These are phyloP conservation scores for Pezicula radicicola DNA, from an alignment of 2,329 filamentous ascomycete species.

Conservation along the genomic window DNA sequence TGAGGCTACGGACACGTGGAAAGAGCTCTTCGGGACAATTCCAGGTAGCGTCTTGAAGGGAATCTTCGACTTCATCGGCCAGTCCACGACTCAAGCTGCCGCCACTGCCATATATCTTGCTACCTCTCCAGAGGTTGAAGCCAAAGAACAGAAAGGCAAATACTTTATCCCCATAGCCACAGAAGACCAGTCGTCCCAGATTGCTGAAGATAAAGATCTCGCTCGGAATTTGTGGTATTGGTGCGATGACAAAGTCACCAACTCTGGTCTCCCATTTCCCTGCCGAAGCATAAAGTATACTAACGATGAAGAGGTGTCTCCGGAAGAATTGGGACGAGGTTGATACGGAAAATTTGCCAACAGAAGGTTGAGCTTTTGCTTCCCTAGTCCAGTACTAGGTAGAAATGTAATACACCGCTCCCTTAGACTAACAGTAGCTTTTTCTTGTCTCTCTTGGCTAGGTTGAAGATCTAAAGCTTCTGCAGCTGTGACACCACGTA, in stretches of 20 bases:
- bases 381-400: too few species aligned
- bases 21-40: constrained; percentile 21
- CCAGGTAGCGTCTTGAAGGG: constrained; percentile 13
- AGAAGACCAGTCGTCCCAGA: constrained; percentile 19
- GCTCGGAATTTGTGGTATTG: constrained; percentile 30
- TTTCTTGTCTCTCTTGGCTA: too few species aligned
- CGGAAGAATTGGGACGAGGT: neutral
- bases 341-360: neutral
- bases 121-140: constrained; percentile 20
- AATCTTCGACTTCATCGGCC: constrained; percentile 21
- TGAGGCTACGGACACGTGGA: constrained; percentile 28
- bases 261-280: neutral
- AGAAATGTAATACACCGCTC: too few species aligned
- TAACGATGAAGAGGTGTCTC: neutral
- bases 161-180: constrained; percentile 36
- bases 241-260: constrained; percentile 1
- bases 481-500: too few species aligned
- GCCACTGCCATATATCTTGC: constrained; percentile 29
- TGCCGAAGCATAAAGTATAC: neutral
- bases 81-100: constrained; percentile 26
- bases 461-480: too few species aligned
- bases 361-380: neutral
- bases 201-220: constrained; percentile 28
- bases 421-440: too few species aligned
- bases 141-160: constrained; percentile 22